Evolutionary conservation across 2,329 filamentous ascomycete species (phyloP).

Genomic region (Westerdykella ornata): DNA sequence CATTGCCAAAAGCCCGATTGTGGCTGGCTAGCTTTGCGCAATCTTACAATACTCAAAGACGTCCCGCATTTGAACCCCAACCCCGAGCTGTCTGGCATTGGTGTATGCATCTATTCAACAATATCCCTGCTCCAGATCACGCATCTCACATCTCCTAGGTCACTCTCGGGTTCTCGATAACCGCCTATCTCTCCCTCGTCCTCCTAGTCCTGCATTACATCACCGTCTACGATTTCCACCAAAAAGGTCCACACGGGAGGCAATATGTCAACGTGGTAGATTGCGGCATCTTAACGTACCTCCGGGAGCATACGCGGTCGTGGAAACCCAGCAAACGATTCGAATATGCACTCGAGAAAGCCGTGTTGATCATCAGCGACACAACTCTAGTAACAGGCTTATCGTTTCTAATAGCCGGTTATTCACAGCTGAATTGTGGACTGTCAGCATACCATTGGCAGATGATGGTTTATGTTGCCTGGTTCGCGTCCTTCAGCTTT

Average conservation of each 20-base stretch:
- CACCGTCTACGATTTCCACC: slow-evolving; percentile 10
- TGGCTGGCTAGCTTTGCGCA: slow-evolving; percentile 14
- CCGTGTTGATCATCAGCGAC: slow-evolving; percentile 25
- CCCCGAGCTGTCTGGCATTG: slow-evolving; percentile 20
- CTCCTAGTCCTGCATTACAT: slow-evolving; percentile 16
- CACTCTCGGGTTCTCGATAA: slow-evolving; percentile 23
- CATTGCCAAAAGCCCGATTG: slow-evolving; percentile 16
- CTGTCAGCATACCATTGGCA: slow-evolving; percentile 25
- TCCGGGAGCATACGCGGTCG: slow-evolving; percentile 10
- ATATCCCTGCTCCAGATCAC: too few species aligned
- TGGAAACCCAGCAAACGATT: slow-evolving; percentile 19
- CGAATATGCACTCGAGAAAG: slow-evolving; percentile 23
- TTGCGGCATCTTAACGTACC: slow-evolving; percentile 9
- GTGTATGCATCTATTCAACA: slow-evolving; percentile 10
- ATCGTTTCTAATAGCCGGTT: slow-evolving; percentile 15
- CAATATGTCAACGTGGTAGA: slow-evolving; percentile 14
- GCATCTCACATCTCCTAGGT: slow-evolving; percentile 8
- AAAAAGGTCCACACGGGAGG: slow-evolving; percentile 1
- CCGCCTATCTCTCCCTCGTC: slow-evolving; percentile 19
- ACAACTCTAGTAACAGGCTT: slow-evolving; percentile 22
- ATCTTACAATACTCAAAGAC: slow-evolving; percentile 7
- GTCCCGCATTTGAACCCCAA: slow-evolving; percentile 13
- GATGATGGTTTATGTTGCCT: slow-evolving; percentile 21
- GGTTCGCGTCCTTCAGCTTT: slow-evolving; percentile 20
- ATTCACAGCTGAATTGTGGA: slow-evolving; percentile 19